A percentile compares a stretch with the other conserved stretches of the same genome.
Evolutionary conservation across 2,329 filamentous ascomycete species (phyloP).

Genomic region (Stagonosporopsis tanaceti): DNA sequence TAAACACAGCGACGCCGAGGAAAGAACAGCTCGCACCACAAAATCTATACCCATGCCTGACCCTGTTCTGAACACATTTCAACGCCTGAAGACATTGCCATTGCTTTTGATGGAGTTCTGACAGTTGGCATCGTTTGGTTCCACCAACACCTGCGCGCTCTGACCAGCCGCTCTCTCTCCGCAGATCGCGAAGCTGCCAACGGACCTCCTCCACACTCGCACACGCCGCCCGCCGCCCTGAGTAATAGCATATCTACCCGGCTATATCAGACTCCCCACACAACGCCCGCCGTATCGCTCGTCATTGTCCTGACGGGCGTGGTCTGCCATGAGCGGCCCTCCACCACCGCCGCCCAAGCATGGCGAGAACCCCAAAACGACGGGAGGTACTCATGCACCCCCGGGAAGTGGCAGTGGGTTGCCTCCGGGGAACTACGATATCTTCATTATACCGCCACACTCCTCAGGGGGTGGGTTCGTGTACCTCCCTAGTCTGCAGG

Average conservation of each 20-base stretch:
- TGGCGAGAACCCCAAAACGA: conserved; percentile 75
- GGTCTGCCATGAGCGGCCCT: conserved; percentile 53
- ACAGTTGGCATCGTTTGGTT: conserved; percentile 17
- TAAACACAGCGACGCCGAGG: conserved; percentile 18
- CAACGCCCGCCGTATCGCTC: conserved; percentile 23
- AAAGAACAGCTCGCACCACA: conserved; percentile 19
- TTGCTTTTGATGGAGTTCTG: conserved; percentile 21
- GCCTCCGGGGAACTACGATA: conserved; percentile 92
- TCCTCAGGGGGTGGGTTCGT: conserved; percentile 88
- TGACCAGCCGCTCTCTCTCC: conserved; percentile 21
- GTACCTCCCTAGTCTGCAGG: conserved; percentile 88
- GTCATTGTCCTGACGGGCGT: conserved; percentile 37
- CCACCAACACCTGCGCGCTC: conserved; percentile 1
- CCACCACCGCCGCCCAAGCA: conserved; percentile 87
- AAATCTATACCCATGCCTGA: conserved; percentile 18
- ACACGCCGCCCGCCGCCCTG: conserved; percentile 20
- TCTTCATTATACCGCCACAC: conserved; percentile 94
- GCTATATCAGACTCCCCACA: conserved; percentile 10
- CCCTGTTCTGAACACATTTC: conserved; percentile 6
- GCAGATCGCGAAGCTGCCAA: conserved; percentile 30
- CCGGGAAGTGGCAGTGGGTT: conserved; percentile 61
- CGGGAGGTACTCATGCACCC: conserved; percentile 41
- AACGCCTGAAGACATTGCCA: conserved; percentile 5
- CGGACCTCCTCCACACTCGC: conserved; percentile 29
- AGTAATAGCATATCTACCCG: conserved; percentile 4